Conservation (phyloP, 2,329 filamentous ascomycete genomes). For the Cladophialophora chaetospira region DNA sequence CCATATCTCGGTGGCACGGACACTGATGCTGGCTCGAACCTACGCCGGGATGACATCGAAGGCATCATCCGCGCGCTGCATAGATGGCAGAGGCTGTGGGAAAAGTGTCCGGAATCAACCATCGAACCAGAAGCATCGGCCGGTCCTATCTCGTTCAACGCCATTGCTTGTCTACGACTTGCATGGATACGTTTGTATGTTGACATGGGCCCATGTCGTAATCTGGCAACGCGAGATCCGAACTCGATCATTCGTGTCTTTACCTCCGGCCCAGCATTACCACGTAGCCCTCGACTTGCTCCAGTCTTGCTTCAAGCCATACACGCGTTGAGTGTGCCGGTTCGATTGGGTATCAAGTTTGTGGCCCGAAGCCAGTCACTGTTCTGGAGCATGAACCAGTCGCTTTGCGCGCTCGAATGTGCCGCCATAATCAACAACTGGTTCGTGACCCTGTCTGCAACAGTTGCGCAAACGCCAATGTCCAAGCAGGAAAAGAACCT, state of each 20-base stretch:
- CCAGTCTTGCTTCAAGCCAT: slow-evolving; percentile 68
- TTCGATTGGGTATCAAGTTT: slow-evolving; percentile 41
- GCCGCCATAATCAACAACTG: slow-evolving; percentile 49
- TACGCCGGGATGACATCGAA: slow-evolving; percentile 1
- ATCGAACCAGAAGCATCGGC: slow-evolving; percentile 8
- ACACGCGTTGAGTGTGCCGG: slow-evolving; percentile 64
- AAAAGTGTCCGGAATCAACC: slow-evolving; percentile 1
- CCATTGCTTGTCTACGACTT: neutral
- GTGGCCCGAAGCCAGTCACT: slow-evolving; percentile 42
- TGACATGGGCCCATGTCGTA: slow-evolving; percentile 61
- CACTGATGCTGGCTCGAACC: neutral
- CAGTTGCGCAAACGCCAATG: neutral
- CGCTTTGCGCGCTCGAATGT: slow-evolving; percentile 41
- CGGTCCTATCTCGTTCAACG: slow-evolving; percentile 2
- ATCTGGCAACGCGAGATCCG: slow-evolving; percentile 67
- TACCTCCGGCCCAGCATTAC: slow-evolving; percentile 59
- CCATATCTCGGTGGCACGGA: neutral
- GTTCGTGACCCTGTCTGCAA: slow-evolving; percentile 36
- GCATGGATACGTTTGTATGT: slow-evolving; percentile 6
- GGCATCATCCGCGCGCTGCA: slow-evolving; percentile 4
- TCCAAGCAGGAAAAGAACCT: slow-evolving; percentile 7
- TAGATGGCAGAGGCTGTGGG: slow-evolving; percentile 6
- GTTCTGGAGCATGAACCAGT: slow-evolving; percentile 43
- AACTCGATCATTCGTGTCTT: slow-evolving; percentile 63
- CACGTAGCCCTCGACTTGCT: slow-evolving; percentile 61